Conservation (phyloP, 805 yeast genomes). For the Wickerhamiella alocasiicola region DNA sequence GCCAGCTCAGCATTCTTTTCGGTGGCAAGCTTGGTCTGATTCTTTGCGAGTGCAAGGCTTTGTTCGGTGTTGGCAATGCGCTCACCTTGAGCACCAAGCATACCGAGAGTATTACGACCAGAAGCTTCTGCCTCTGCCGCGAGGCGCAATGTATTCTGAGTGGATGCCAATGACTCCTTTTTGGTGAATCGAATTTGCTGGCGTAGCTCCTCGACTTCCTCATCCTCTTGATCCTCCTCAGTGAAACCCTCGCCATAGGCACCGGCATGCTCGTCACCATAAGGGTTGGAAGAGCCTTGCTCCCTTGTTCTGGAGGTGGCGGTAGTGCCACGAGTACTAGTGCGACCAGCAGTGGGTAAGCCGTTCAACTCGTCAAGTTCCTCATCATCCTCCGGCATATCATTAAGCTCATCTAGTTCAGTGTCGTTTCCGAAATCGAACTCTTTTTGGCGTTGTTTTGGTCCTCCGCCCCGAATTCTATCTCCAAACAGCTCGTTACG, state of each 20-base stretch:
- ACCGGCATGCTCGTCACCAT: slow-evolving; percentile 15
- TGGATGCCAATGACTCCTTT: slow-evolving; percentile 73
- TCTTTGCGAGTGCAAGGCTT: slow-evolving; percentile 60
- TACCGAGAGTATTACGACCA: slow-evolving; percentile 74
- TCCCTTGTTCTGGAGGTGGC: too few relatives aligned
- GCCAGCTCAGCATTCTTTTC: slow-evolving; percentile 69
- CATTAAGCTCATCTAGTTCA: slow-evolving; percentile 9
- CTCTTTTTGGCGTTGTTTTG: neutral
- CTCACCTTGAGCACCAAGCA: slow-evolving; percentile 90
- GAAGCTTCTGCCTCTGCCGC: slow-evolving; percentile 61
- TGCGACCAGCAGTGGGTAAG: slow-evolving; percentile 2
- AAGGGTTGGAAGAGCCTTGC: slow-evolving; percentile 2
- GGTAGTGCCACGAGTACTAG: neutral
- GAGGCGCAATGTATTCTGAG: slow-evolving; percentile 67
- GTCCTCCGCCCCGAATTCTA: neutral
- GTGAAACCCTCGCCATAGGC: neutral
- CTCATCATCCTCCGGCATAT: slow-evolving; percentile 6
- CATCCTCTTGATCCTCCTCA: slow-evolving; percentile 42
- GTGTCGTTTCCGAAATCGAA: slow-evolving; percentile 2
- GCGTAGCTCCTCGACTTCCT: slow-evolving; percentile 77
- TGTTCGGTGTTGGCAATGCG: slow-evolving; percentile 68
- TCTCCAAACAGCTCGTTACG: slow-evolving; percentile 24
- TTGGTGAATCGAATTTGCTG: slow-evolving; percentile 73
- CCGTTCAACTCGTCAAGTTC: slow-evolving; percentile 12
- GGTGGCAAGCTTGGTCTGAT: slow-evolving; percentile 72